These are phyloP conservation scores for Pezicula neosporulosa DNA, from an alignment of 2,329 filamentous ascomycete genomes.

Conservation along the genomic window DNA sequence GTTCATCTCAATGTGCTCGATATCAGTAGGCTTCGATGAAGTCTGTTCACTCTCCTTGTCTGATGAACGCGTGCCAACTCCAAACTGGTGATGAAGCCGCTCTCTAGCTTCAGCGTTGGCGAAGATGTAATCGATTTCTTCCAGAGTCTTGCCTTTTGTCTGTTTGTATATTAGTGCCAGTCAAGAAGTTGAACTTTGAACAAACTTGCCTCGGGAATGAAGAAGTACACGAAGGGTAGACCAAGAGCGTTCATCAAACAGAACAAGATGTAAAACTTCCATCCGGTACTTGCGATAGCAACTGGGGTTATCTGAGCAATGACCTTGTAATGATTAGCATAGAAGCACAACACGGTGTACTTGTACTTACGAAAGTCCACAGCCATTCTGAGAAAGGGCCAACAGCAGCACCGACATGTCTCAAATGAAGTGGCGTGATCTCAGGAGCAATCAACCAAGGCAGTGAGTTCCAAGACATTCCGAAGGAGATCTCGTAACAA, in stretches of 20 bases:
- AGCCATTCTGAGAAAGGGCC: conserved; percentile 39
- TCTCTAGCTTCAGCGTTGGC: conserved; percentile 1
- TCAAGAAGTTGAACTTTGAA: conserved; percentile 46
- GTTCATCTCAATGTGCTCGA: background rate
- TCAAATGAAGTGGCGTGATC: conserved; percentile 51
- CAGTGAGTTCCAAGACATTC: conserved; percentile 52
- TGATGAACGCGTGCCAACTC: background rate
- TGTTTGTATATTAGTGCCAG: background rate
- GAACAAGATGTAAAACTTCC: conserved; percentile 30
- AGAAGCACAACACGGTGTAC: background rate
- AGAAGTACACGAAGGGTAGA: conserved; percentile 23
- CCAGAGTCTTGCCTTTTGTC: conserved; percentile 5
- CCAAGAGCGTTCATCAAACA: conserved; percentile 22
- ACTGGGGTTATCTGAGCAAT: conserved; percentile 23
- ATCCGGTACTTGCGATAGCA: conserved; percentile 25
- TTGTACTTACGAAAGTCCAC: conserved; percentile 5
- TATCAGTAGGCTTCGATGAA: background rate
- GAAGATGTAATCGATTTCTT: conserved; percentile 5
- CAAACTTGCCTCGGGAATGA: conserved; percentile 34
- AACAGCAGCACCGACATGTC: conserved; percentile 48
- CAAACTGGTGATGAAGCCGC: background rate
- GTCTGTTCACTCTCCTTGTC: background rate
- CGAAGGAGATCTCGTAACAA: conserved; percentile 57
- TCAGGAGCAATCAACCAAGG: conserved; percentile 57
- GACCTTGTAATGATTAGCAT: background rate